Base-by-base conservation (phyloP, 2,329 filamentous ascomycete genomes). In the Trichoderma arundinaceum region DNA sequence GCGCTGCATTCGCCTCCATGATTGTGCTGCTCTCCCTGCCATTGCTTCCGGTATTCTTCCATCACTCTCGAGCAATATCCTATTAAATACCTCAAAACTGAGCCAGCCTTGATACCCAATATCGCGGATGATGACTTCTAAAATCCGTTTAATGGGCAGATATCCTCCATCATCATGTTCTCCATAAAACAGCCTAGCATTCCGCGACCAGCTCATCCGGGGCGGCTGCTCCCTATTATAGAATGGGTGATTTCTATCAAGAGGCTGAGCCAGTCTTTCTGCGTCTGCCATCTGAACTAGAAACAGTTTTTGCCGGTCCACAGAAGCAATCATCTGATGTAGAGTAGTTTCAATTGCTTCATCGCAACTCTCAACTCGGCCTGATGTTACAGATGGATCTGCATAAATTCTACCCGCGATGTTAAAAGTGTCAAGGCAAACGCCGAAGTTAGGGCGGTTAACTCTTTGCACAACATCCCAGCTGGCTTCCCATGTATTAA, bases 401-500 rank as follows among this genome's bases (percentile, higher is more conserved):
- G 88, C 91, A 69, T 86, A 94, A 66, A 92, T 85, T 6, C 87
- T 79, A 0, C 86, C 90, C 0, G 90, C 86, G 66, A 94, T 90
- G 75, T 94, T 92, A 79, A 92, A 94, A 0, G 88, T 92, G 76
- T 94, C 91, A 28, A 94, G 81, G 73, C 90, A 92, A 46, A 92
- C 79, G 7, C 91, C 91, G 72, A 94, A 92, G 76, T 94, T 94
- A 8, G 83, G 76, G 7, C 89, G 77, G 74, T 91, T 81, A 33
- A 93, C 90, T 2, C 78, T 78, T 70, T 82, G 77, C 0, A 93
- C 86, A 2, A 92, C 79, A 7, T 88, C 85, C 88, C 89, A 94
- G 69, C 84, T 86, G 10, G 80, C 78, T 74, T 93, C 90, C 91
- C 91, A 94, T 0, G 82, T 87, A 73, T 92, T 83, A 66, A 88